Percentiles rank a stretch among this genome's conserved stretches.
Evolutionary conservation across 495 filamentous ascomycete species (phyloP).

Genomic region (Pseudotulostoma volvatum): DNA sequence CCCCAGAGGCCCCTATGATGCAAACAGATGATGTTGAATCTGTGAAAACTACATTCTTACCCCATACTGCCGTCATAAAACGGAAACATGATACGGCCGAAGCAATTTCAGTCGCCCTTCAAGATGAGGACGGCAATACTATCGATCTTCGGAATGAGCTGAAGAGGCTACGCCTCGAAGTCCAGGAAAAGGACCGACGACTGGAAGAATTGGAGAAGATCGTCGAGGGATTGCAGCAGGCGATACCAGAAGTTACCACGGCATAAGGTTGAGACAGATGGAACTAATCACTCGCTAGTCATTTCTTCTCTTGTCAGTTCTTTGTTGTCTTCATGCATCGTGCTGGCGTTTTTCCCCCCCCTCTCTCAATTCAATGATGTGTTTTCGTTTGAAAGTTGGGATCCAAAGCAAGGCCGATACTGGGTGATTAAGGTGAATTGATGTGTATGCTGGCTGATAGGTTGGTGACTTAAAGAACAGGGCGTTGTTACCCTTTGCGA

Average conservation of each 20-base stretch:
- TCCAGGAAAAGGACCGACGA: constrained; percentile 34
- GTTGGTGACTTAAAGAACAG: not conserved
- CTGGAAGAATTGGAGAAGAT: constrained; percentile 29
- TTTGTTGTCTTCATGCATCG: constrained; percentile 4
- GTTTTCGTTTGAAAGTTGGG: too few relatives aligned
- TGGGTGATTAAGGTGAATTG: not conserved
- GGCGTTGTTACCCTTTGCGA: too few relatives aligned
- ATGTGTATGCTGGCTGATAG: not conserved
- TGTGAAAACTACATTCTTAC: constrained; percentile 11
- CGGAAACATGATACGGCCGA: constrained; percentile 31
- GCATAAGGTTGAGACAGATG: constrained; percentile 6
- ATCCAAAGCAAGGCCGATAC: too few relatives aligned
- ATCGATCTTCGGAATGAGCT: constrained; percentile 39
- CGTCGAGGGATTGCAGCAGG: constrained; percentile 28
- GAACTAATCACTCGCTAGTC: not conserved
- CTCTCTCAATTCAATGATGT: constrained; percentile 13
- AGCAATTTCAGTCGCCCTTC: constrained; percentile 12
- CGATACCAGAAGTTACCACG: constrained; percentile 19
- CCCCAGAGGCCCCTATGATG: constrained; percentile 21
- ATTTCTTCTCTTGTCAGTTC: constrained; percentile 4
- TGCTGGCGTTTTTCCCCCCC: constrained; percentile 4
- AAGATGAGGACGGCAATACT: constrained; percentile 25
- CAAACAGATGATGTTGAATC: constrained; percentile 16
- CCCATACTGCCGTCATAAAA: constrained; percentile 18
- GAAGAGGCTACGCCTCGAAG: constrained; percentile 39